phyloP scores from a whole-genome alignment of 306 rosid species.

The Comarum palustre region DNA sequence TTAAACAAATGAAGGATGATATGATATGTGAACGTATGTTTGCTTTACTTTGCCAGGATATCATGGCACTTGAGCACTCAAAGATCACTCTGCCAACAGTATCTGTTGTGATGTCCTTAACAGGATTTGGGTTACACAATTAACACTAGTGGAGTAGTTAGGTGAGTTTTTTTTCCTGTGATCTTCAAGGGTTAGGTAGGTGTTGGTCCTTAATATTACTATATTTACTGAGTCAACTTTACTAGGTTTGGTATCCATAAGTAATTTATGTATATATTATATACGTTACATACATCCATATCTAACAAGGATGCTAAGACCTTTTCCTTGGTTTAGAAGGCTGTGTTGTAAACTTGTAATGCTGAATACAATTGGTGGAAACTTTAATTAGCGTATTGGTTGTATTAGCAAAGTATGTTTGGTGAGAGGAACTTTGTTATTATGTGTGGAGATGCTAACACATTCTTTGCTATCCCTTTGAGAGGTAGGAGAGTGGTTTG shows the following conservation, averaged over 20 bases:
- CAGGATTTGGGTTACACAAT: constrained; percentile 97
- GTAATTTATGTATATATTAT: not conserved
- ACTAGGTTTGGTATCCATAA: not conserved
- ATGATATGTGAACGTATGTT: constrained; percentile 55
- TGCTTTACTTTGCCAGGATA: constrained; percentile 72
- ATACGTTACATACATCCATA: not conserved
- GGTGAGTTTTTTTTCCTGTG: constrained; percentile 39
- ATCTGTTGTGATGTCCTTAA: constrained; percentile 78
- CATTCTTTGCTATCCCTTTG: not conserved
- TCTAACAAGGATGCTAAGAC: not conserved
- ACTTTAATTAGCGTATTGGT: not conserved
- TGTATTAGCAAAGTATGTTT: not conserved
- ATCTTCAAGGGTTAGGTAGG: no score
- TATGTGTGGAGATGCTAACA: not conserved
- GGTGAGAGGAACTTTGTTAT: not conserved
- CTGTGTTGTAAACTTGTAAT: not conserved
- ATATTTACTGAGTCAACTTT: not conserved
- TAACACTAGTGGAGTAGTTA: constrained; percentile 85
- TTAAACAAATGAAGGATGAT: constrained; percentile 53
- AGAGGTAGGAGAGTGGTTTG: not conserved
- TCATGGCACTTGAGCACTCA: constrained; percentile 78
- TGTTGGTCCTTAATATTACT: not conserved
- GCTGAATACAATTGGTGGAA: not conserved
- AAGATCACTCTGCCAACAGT: constrained; percentile 69
- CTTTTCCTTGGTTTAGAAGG: not conserved